Evolutionary conservation across 1,139 yeast species (phyloP).

Genomic region (Yamadazyma triangularis): DNA sequence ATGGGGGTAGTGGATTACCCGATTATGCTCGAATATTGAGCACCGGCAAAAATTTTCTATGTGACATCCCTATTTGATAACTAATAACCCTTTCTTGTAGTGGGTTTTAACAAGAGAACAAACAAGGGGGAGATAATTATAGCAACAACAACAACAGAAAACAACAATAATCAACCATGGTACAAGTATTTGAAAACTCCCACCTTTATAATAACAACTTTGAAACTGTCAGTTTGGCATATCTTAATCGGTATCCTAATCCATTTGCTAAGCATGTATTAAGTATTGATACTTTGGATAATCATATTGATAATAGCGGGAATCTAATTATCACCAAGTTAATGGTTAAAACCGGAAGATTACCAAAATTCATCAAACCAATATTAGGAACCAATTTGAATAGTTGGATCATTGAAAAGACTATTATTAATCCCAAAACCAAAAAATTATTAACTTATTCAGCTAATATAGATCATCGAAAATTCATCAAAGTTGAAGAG

Average conservation of each 20-base stretch:
- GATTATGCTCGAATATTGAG: no score
- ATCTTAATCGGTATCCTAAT: slow-evolving; percentile 82
- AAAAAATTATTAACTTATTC: slow-evolving; percentile 66
- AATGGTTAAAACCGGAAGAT: slow-evolving; percentile 72
- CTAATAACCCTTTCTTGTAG: no score
- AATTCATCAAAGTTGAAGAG: slow-evolving; percentile 78
- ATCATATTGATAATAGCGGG: slow-evolving; percentile 56
- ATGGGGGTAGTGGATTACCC: no score
- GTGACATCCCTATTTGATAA: no score
- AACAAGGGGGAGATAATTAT: no score
- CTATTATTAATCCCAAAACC: slow-evolving; percentile 63
- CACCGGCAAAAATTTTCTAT: no score
- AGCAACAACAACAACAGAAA: no score
- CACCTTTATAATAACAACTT: slow-evolving; percentile 63
- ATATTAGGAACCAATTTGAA: slow-evolving; percentile 69
- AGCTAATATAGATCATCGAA: slow-evolving; percentile 81
- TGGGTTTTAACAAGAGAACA: no score
- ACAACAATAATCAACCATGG: no score
- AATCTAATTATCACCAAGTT: slow-evolving; percentile 69
- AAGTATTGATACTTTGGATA: slow-evolving; percentile 73
- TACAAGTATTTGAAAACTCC: slow-evolving; percentile 54
- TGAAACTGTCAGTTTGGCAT: slow-evolving; percentile 71
- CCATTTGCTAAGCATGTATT: slow-evolving; percentile 89
- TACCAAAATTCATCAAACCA: slow-evolving; percentile 79
- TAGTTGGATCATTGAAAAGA: slow-evolving; percentile 81